Evolutionary conservation across 169 alveolate genomes (phyloP), one percentile per base, ranked within the genome.

Genomic region (Eimeria tenella): DNA sequence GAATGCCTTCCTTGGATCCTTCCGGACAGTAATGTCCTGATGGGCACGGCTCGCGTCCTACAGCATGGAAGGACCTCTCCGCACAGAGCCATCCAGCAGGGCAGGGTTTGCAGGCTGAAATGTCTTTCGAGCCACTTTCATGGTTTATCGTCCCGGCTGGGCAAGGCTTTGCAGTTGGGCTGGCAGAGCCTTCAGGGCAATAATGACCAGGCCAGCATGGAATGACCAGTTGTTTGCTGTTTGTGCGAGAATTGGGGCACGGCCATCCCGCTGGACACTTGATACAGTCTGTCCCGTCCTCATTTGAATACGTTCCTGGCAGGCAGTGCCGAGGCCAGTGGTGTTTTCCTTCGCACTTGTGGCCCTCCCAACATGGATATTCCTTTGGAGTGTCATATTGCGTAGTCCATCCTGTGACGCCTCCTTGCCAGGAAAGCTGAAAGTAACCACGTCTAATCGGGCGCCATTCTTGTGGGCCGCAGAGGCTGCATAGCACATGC

Each of bases 11-110:
- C 25, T 4, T 11, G 49, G 88, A 60, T 42, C 95, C 95, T 11
- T 19, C 68, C 73, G 95, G 92, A 31, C 95, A 88, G 74, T 23
- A 93, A 93, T 95, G 82, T 3, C 95, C 94, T 55, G 91, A 71
- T 13, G 96, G 93, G 92, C 96, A 92, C 60, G 94, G 53, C 77
- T 93, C 50, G 53, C 56, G 60, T 2, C 91, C 91, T 60, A 83
- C 91, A 13, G 79, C 71, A 31, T 83, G 91, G 52, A 83, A 83
- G 60, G 91, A 58, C 52, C 91, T 83, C 23, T 83, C 91, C 21
- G 77, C 58, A 42, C 91, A 83, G 53, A 83, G 91, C 77, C 79
- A 83, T 49, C 91, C 91, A 83, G 91, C 91, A 17, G 91, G 91
- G 63, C 91, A 83, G 17, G 91, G 91, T 77, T 60, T 60, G 91